Evolutionary conservation across 805 yeast species (phyloP).

Genomic region (Hanseniaspora opuntiae): DNA sequence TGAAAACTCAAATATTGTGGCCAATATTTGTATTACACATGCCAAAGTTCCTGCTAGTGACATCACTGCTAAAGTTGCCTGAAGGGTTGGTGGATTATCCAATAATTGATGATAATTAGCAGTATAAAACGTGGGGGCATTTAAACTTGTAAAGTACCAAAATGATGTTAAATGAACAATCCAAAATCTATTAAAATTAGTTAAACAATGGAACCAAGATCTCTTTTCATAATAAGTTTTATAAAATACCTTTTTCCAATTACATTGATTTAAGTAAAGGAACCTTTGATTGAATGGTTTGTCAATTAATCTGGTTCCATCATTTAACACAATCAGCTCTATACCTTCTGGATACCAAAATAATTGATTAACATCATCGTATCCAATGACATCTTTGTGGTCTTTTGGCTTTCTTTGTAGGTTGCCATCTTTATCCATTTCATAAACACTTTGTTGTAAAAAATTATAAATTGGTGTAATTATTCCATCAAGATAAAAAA

Average conservation of each 20-base stretch:
- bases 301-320: slow-evolving; percentile 38
- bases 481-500: slow-evolving; percentile 46
- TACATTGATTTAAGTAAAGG: slow-evolving; percentile 36
- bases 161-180: slow-evolving; percentile 58
- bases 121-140: slow-evolving; percentile 53
- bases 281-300: slow-evolving; percentile 46
- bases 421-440: slow-evolving; percentile 35
- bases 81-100: slow-evolving; percentile 49
- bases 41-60: slow-evolving; percentile 58
- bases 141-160: slow-evolving; percentile 63
- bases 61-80: slow-evolving; percentile 42
- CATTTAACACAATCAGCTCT: slow-evolving; percentile 37
- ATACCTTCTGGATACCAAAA: slow-evolving; percentile 73
- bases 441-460: slow-evolving; percentile 56
- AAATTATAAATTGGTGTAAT: slow-evolving; percentile 64
- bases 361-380: slow-evolving; percentile 78
- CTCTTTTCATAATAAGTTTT: slow-evolving; percentile 67
- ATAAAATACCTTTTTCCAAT: slow-evolving; percentile 55
- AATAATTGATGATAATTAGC: slow-evolving; percentile 40
- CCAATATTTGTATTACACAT: slow-evolving; percentile 40
- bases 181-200: slow-evolving; percentile 71
- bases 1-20: slow-evolving; percentile 41
- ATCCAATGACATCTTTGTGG: slow-evolving; percentile 62
- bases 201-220: slow-evolving; percentile 60
- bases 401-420: slow-evolving; percentile 55